Percentiles rank a stretch among this genome's conserved stretches.
Conservation (phyloP, 75 land plant genomes). For the Selaginella tamariscina region DNA sequence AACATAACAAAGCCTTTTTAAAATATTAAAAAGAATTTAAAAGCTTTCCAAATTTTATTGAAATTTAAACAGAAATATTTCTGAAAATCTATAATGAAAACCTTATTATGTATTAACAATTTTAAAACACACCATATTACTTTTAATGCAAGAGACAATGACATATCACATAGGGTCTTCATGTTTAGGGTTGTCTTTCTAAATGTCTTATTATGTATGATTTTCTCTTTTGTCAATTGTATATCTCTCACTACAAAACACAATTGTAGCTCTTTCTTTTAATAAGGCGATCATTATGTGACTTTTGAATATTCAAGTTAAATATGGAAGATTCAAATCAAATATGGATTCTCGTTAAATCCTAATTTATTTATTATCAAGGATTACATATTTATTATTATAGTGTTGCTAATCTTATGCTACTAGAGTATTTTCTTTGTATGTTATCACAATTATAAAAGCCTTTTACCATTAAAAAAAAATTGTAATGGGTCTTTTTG, state of each 20-base stretch:
- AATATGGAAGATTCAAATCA: conserved; percentile 21
- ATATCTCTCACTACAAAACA: conserved; percentile 31
- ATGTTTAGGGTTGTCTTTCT: conserved; percentile 57
- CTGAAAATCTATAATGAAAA: no score
- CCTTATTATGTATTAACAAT: no score
- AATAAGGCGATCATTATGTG: conserved; percentile 46
- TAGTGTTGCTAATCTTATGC: background rate
- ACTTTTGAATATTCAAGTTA: conserved; percentile 19
- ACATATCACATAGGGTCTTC: conserved; percentile 34
- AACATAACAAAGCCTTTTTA: no score
- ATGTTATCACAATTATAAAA: conserved; percentile 4
- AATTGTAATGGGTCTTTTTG: background rate
- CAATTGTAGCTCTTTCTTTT: conserved; percentile 45
- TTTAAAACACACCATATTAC: no score
- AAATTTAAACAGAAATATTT: no score
- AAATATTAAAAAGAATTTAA: no score
- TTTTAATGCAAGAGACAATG: no score
- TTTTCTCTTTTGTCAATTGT: conserved; percentile 35
- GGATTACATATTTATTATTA: background rate
- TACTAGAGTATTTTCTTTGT: background rate
- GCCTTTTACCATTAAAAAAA: background rate
- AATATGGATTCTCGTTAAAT: no score
- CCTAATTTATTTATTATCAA: background rate
- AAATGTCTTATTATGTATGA: conserved; percentile 26
- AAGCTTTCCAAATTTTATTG: no score